A percentile compares a stretch with the other conserved stretches of the same genome.
phyloP scores from a whole-genome alignment of 768 basidiomycete species.

The Daedalea quercina region DNA sequence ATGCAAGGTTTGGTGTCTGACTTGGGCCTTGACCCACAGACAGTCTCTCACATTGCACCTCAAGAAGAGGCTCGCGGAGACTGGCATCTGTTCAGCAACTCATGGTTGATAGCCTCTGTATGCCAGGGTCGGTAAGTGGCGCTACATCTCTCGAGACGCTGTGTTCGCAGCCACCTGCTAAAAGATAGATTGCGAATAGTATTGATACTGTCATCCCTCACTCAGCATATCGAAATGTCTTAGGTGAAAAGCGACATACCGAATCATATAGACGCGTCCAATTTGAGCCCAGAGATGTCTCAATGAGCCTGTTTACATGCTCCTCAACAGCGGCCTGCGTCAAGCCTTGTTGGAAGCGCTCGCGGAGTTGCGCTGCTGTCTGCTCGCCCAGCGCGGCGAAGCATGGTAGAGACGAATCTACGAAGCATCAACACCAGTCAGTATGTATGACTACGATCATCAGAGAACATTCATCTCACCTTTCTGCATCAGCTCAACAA shows the following conservation, averaged over 20 bases:
- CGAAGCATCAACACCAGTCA: slow-evolving; percentile 2
- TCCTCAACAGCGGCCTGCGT: slow-evolving; percentile 82
- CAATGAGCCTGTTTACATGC: slow-evolving; percentile 84
- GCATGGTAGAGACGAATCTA: slow-evolving; percentile 87
- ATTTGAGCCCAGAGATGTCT: slow-evolving; percentile 84
- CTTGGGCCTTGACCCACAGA: too few species aligned
- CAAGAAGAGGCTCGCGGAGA: too few species aligned
- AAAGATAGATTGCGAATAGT: slow-evolving; percentile 88
- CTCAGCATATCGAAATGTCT: background rate
- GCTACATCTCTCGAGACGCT: too few species aligned
- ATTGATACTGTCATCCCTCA: slow-evolving; percentile 63
- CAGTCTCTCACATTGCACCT: too few species aligned
- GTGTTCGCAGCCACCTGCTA: slow-evolving; percentile 25
- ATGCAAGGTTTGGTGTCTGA: too few species aligned
- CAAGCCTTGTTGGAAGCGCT: slow-evolving; percentile 88
- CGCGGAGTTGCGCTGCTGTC: slow-evolving; percentile 81
- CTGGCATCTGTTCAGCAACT: too few species aligned
- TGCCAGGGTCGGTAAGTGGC: too few species aligned
- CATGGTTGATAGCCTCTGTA: too few species aligned
- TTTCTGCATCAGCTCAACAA: slow-evolving; percentile 98
- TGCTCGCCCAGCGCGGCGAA: slow-evolving; percentile 88
- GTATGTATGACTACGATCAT: background rate
- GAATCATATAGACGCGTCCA: slow-evolving; percentile 98
- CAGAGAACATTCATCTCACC: slow-evolving; percentile 35
- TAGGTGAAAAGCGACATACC: slow-evolving; percentile 35